A percentile compares a stretch with the other conserved stretches of the same genome.
Evolutionary conservation across 2,329 filamentous ascomycete genomes (phyloP).

Genomic region (Fusarium fujikuroi): DNA sequence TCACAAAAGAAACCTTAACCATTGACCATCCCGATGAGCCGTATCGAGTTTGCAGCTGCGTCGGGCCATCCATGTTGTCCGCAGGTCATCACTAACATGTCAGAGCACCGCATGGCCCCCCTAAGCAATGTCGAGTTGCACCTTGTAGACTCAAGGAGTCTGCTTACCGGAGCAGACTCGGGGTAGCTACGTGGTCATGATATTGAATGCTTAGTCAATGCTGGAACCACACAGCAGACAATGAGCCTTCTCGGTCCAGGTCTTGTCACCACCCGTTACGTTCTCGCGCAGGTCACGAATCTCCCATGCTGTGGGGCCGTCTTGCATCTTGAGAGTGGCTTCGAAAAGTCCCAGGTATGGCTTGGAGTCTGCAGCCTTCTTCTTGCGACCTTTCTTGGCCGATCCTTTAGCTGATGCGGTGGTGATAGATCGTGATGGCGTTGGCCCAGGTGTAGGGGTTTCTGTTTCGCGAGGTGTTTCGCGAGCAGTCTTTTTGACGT

Average conservation of each 20-base stretch:
- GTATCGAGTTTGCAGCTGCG: slow-evolving; percentile 4
- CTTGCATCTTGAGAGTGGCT: slow-evolving; percentile 59
- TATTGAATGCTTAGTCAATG: slow-evolving; percentile 53
- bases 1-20: slow-evolving; percentile 36
- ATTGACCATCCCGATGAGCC: slow-evolving; percentile 11
- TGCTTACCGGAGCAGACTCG: slow-evolving; percentile 16
- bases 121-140: slow-evolving; percentile 8
- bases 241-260: slow-evolving; percentile 61
- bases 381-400: slow-evolving; percentile 53
- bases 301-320: slow-evolving; percentile 61
- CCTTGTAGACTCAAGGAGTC: slow-evolving; percentile 15
- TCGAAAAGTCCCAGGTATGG: slow-evolving; percentile 65
- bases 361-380: slow-evolving; percentile 52
- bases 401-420: slow-evolving; percentile 42
- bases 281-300: slow-evolving; percentile 62
- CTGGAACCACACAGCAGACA: slow-evolving; percentile 63
- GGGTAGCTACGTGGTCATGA: background rate
- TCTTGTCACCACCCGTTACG: slow-evolving; percentile 60
- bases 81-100: slow-evolving; percentile 2
- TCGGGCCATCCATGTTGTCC: background rate
- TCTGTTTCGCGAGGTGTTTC: slow-evolving; percentile 47
- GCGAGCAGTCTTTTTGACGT: slow-evolving; percentile 50
- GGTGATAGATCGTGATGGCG: slow-evolving; percentile 38
- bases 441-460: slow-evolving; percentile 47
- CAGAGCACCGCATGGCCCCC: background rate